Base-by-base conservation (phyloP, 768 basidiomycete species). In the Leccinum variicolor region DNA sequence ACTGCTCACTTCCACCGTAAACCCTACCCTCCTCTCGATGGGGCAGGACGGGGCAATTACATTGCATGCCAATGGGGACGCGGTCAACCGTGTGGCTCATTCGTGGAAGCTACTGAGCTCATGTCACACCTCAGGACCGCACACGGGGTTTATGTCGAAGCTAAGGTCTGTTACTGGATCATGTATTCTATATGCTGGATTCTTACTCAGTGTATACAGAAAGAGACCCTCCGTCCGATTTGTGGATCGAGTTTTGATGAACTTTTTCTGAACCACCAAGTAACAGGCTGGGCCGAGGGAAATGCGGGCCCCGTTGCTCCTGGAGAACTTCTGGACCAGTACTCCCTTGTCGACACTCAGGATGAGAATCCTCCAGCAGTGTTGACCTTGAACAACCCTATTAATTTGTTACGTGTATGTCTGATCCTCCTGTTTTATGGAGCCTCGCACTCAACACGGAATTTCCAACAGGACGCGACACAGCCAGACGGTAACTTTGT, bases 381-480 rank as follows among this genome's bases (percentile, higher is more conserved):
- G 2, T 10, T 2, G 14, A 21, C 25, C 19, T 17, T n/a, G 0
- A 23, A 51, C 6, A 6, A 43, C 23, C 13, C 7, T 9, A 14
- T n/a, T 10, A 53, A 51, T 55, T 21, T 48, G 14, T 36, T 33
- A 17, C 21, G 11, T 29, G 60, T 62, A 47, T 26, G 50, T 48
- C 3, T 21, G 19, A 25, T 17, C 21, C 14, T 28, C 15, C 25
- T 17, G 26, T 41, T 28, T 50, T 11, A 31, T 11, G 29, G 1
- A 13, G 10, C 19, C 21, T 19, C 4, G 0, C 17, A 10, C 48
- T 50, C 14, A 48, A 48, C 6, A 17, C 1, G 15, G n/a, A 1
- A 5, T 7, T 11, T 5, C 11, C 29, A 2, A 3, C 36, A 55
- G 59, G 59, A 61, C 39, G 50, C 31, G 41, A 61, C 45, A 13